These are phyloP conservation scores for Breviolum minutum DNA, from an alignment of 73 alveolate genomes.

Conservation along the genomic window DNA sequence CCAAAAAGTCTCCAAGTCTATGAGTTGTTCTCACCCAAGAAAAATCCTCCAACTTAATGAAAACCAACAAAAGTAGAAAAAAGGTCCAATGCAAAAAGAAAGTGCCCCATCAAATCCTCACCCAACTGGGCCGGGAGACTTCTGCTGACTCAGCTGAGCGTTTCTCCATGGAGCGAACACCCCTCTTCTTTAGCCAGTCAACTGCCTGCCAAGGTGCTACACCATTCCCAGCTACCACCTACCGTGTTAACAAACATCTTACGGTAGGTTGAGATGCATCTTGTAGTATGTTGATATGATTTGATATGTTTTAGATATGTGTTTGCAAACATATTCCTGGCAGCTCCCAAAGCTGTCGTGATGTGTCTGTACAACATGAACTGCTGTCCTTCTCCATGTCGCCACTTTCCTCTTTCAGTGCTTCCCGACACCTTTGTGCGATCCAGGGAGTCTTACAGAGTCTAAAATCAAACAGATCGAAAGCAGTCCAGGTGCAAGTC, in stretches of 20 bases:
- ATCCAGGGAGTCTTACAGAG: background rate
- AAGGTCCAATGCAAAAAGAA: too few relatives aligned
- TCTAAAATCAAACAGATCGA: background rate
- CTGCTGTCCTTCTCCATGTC: constrained; percentile 60
- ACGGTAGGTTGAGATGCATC: background rate
- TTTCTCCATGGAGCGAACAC: constrained; percentile 93
- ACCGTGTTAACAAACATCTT: background rate
- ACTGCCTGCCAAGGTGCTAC: constrained; percentile 27
- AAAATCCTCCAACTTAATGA: too few relatives aligned
- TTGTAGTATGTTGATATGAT: too few relatives aligned
- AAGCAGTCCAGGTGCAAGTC: too few relatives aligned
- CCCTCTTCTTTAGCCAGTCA: constrained; percentile 91
- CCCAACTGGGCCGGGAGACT: background rate
- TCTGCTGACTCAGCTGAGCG: constrained; percentile 77
- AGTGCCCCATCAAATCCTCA: background rate
- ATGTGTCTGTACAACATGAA: background rate
- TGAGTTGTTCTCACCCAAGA: too few relatives aligned
- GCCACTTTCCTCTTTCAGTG: constrained; percentile 66
- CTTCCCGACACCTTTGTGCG: constrained; percentile 61
- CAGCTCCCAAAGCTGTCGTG: too few relatives aligned
- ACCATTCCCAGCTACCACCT: background rate
- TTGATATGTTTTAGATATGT: too few relatives aligned
- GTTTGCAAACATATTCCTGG: too few relatives aligned
- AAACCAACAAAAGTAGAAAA: too few relatives aligned
- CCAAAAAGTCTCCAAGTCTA: too few relatives aligned